These are phyloP conservation scores for Pyrenochaeta sp. DNA, from an alignment of 2,329 filamentous ascomycete species.

Conservation along the genomic window DNA sequence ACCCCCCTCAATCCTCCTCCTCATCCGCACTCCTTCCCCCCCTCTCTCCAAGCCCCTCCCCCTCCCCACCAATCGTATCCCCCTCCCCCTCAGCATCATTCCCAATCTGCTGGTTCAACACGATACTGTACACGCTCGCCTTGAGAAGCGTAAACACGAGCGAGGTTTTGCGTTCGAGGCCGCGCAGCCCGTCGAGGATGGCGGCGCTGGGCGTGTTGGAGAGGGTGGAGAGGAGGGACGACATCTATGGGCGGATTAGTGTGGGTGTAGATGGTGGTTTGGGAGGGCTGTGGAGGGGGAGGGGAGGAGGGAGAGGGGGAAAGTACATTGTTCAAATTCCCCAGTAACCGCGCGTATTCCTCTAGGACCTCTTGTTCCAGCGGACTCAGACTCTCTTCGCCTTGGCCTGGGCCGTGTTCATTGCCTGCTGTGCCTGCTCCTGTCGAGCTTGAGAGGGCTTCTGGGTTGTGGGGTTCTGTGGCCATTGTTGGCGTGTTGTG, in stretches of 20 bases:
- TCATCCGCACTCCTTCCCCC: constrained; percentile 1
- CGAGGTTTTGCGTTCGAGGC: constrained; percentile 92
- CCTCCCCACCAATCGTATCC: constrained; percentile 21
- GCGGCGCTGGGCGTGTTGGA: constrained; percentile 72
- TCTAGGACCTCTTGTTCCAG: constrained; percentile 94
- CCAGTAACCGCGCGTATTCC: constrained; percentile 85
- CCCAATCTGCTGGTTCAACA: constrained; percentile 84
- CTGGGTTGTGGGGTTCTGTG: constrained; percentile 16
- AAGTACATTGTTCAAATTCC: constrained; percentile 87
- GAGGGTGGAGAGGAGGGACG: constrained; percentile 69
- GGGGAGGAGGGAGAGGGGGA: constrained; percentile 14
- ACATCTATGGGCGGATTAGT: constrained; percentile 50
- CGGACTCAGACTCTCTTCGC: constrained; percentile 64
- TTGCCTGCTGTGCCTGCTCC: no score
- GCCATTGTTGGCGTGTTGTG: constrained; percentile 24
- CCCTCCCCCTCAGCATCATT: constrained; percentile 34
- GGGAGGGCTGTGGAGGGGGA: constrained; percentile 2
- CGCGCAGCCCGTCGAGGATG: constrained; percentile 83
- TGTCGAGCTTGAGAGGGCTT: no score
- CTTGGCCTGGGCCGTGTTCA: constrained; percentile 1
- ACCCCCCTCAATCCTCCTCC: constrained; percentile 1
- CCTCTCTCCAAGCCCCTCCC: constrained; percentile 28
- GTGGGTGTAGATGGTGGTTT: constrained; percentile 13
- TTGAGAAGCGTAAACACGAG: constrained; percentile 95
- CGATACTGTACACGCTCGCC: constrained; percentile 98